Percentiles rank a stretch among this genome's conserved stretches.
Conservation (phyloP, 352 stramenopile species). For the Lagenidium giganteum region DNA sequence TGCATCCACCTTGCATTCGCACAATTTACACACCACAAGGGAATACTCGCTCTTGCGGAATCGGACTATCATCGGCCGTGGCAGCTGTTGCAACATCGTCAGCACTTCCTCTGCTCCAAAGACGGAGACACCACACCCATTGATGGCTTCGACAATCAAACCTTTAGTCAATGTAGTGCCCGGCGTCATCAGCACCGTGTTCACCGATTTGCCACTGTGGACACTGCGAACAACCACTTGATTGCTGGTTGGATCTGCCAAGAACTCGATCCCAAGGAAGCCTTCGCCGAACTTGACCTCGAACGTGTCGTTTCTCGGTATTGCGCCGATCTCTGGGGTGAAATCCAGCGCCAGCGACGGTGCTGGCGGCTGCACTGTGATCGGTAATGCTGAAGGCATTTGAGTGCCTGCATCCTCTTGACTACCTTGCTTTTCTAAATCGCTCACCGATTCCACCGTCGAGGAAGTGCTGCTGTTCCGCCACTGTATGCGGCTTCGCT, state of each 20-base stretch:
- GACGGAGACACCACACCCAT: conserved; percentile 28
- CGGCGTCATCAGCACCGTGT: conserved; percentile 35
- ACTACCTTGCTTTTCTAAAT: too few relatives aligned
- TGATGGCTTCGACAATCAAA: conserved; percentile 62
- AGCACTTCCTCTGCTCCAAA: conserved; percentile 46
- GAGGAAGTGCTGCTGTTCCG: too few relatives aligned
- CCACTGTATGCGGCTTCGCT: too few relatives aligned
- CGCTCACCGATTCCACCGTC: too few relatives aligned
- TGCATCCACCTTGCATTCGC: conserved; percentile 68
- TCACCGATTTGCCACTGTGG: conserved; percentile 18
- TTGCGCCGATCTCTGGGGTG: too few relatives aligned
- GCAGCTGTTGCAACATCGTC: conserved; percentile 53
- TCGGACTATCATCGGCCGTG: conserved; percentile 54
- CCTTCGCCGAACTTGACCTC: conserved; percentile 71
- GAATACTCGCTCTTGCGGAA: conserved; percentile 42
- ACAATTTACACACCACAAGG: conserved; percentile 75
- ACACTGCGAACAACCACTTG: conserved; percentile 70
- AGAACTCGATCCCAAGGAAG: conserved; percentile 72
- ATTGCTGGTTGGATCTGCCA: conserved; percentile 34
- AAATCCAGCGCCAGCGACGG: too few relatives aligned
- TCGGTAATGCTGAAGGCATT: too few relatives aligned
- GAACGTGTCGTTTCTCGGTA: conserved; percentile 41
- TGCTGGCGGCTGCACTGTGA: too few relatives aligned
- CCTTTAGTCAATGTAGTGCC: conserved; percentile 36
- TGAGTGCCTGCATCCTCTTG: too few relatives aligned